Evolutionary conservation across 1,139 yeast genomes (phyloP).

Genomic region (Lodderomyces parapsilosis): DNA sequence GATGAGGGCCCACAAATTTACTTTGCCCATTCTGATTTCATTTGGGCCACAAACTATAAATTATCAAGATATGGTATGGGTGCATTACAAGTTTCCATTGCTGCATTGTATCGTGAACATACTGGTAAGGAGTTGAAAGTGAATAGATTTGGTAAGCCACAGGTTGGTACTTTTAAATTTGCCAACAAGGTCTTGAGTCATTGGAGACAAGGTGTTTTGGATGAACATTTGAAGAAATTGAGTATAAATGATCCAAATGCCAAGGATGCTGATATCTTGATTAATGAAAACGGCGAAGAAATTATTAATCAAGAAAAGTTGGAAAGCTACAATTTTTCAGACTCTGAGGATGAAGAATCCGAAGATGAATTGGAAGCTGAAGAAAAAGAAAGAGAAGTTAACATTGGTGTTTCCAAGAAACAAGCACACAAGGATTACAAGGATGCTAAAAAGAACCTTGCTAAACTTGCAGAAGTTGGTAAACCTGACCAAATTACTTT

Average conservation of each 20-base stretch:
- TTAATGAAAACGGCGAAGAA: constrained; percentile 50
- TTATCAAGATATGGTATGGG: constrained; percentile 88
- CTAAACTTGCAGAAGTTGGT: constrained; percentile 30
- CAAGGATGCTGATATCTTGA: constrained; percentile 45
- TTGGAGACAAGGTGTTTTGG: constrained; percentile 79
- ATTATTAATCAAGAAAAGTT: constrained; percentile 45
- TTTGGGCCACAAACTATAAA: constrained; percentile 85
- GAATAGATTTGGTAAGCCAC: constrained; percentile 82
- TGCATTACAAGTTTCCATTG: constrained; percentile 80
- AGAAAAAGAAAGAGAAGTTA: constrained; percentile 2
- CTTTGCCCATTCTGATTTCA: constrained; percentile 85
- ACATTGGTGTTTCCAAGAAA: constrained; percentile 5
- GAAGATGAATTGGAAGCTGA: constrained; percentile 15
- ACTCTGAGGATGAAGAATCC: constrained; percentile 31
- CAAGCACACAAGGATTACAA: constrained; percentile 14
- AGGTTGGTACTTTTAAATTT: constrained; percentile 75
- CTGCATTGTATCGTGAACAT: constrained; percentile 77
- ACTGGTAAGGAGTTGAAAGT: constrained; percentile 77
- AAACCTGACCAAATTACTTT: constrained; percentile 42
- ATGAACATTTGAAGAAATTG: constrained; percentile 64
- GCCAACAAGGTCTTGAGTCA: constrained; percentile 72
- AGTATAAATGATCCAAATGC: constrained; percentile 47
- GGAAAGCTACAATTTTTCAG: constrained; percentile 33
- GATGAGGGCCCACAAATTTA: constrained; percentile 80
- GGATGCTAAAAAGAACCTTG: constrained; percentile 18